Conservation (phyloP, 805 yeast genomes). For the Starmerella kuoi region DNA sequence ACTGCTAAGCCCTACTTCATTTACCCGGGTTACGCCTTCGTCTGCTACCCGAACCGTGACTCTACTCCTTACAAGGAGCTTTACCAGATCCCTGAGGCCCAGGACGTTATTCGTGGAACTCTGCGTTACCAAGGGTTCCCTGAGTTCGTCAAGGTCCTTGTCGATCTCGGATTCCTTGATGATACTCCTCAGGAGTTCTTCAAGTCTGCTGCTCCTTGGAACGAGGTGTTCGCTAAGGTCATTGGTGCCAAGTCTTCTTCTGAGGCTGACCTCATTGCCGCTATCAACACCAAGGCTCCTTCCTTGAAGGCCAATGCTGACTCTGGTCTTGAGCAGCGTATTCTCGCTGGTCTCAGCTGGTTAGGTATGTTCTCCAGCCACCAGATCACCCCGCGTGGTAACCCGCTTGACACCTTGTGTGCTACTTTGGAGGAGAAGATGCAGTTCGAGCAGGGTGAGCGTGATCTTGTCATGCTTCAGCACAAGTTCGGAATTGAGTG, state of each 20-base stretch:
- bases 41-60: constrained; percentile 96
- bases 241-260: constrained; percentile 60
- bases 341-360: constrained; percentile 84
- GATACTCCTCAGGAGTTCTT: constrained; percentile 59
- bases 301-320: constrained; percentile 46
- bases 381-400: constrained; percentile 74
- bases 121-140: constrained; percentile 98
- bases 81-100: constrained; percentile 92
- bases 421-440: constrained; percentile 89
- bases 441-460: constrained; percentile 93
- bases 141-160: constrained; percentile 88
- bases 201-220: constrained; percentile 57
- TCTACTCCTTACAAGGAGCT: constrained; percentile 87
- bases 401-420: constrained; percentile 91
- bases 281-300: constrained; percentile 59
- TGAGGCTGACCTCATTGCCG: constrained; percentile 61
- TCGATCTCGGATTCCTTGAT: constrained; percentile 82
- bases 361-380: constrained; percentile 77
- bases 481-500: constrained; percentile 96
- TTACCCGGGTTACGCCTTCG: constrained; percentile 90
- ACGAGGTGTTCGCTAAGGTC: constrained; percentile 65
- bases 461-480: constrained; percentile 89
- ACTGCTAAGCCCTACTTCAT: constrained; percentile 90
- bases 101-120: constrained; percentile 93
- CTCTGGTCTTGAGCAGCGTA: constrained; percentile 72